Conservation (phyloP, 2,329 filamentous ascomycete genomes). For the Chrysosporium keratinophilum region DNA sequence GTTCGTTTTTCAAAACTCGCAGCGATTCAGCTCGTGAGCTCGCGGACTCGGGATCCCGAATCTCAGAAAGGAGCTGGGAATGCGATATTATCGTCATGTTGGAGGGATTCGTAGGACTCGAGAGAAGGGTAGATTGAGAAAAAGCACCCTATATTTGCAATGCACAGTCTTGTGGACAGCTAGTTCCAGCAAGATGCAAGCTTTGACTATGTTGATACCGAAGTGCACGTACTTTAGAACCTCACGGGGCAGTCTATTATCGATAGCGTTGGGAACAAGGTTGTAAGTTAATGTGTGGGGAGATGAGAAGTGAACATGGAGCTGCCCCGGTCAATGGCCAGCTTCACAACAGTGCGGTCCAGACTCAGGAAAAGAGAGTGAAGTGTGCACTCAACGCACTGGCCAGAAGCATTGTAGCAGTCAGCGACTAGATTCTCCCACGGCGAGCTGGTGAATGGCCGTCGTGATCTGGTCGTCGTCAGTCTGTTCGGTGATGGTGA, state of each 20-base stretch:
- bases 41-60: conserved; percentile 43
- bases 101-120: background rate
- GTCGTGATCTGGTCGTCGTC: background rate
- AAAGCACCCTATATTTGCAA: background rate
- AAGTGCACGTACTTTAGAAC: background rate
- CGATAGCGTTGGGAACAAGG: background rate
- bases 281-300: background rate
- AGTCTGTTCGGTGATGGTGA: background rate
- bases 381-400: background rate
- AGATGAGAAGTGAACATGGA: background rate
- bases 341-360: background rate
- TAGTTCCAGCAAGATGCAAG: no score
- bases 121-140: background rate
- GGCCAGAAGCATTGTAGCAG: no score
- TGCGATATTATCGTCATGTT: conserved; percentile 47
- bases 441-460: background rate
- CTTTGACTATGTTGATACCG: background rate
- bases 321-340: no score
- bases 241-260: background rate
- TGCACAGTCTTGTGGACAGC: no score
- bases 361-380: background rate
- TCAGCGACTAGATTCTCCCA: background rate
- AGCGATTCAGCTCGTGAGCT: conserved; percentile 46
- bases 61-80: conserved; percentile 47
- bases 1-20: conserved; percentile 71